A percentile compares a stretch with the other conserved stretches of the same genome.
phyloP scores from a whole-genome alignment of 2,329 filamentous ascomycete species.

The Erysiphe neolycopersici region DNA sequence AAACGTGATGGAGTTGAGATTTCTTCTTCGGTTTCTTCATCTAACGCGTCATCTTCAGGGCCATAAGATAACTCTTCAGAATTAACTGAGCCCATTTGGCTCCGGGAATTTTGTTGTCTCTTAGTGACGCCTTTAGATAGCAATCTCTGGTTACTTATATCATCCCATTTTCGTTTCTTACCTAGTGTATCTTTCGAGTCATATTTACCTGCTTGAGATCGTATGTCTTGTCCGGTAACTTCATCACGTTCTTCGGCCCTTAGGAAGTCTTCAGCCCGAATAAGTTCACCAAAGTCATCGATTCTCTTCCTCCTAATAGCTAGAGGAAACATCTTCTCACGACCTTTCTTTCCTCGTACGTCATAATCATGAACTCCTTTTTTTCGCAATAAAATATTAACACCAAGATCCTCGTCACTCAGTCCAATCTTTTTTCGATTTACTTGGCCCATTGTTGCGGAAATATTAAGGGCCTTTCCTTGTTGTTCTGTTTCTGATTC shows the following conservation, averaged over 20 bases:
- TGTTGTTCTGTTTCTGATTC: constrained; percentile 78
- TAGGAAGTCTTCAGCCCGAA: constrained; percentile 79
- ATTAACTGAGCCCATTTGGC: constrained; percentile 12
- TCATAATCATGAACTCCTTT: constrained; percentile 88
- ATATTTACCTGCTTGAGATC: constrained; percentile 22
- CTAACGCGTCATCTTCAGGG: constrained; percentile 27
- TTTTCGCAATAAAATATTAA: constrained; percentile 70
- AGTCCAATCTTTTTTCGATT: constrained; percentile 65
- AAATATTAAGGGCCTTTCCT: constrained; percentile 72
- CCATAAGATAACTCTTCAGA: constrained; percentile 19
- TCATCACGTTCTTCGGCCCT: constrained; percentile 76
- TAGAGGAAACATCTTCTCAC: constrained; percentile 79
- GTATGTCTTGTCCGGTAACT: constrained; percentile 35
- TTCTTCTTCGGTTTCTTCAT: constrained; percentile 26
- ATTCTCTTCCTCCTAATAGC: constrained; percentile 50
- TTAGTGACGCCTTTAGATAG: constrained; percentile 26
- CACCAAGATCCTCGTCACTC: constrained; percentile 70
- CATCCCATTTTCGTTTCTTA: constrained; percentile 87
- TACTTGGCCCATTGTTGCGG: constrained; percentile 58
- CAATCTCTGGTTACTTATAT: constrained; percentile 20
- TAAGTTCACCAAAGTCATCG: constrained; percentile 85
- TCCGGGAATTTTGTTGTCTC: constrained; percentile 24
- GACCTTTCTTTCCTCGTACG: constrained; percentile 68
- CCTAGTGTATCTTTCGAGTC: constrained; percentile 39
- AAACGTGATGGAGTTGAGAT: constrained; percentile 49